Percentiles rank a stretch among this genome's conserved stretches.
Conservation (phyloP, 2,329 filamentous ascomycete genomes). For the Penicillium sp. region DNA sequence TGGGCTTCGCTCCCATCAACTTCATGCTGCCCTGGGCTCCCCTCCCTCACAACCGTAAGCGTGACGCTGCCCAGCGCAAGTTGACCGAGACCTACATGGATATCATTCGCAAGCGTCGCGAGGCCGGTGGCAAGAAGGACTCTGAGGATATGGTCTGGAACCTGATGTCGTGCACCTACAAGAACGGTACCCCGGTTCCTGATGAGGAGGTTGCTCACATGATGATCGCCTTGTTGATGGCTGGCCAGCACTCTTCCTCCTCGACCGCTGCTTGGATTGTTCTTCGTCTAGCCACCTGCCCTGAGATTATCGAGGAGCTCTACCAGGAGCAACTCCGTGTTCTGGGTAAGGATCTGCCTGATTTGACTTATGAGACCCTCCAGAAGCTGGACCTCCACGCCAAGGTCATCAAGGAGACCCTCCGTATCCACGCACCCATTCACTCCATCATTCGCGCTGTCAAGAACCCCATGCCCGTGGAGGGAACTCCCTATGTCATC, state of each 20-base stretch:
- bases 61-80: conserved; percentile 76
- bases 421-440: conserved; percentile 87
- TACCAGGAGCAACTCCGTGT: conserved; percentile 76
- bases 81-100: conserved; percentile 81
- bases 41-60: conserved; percentile 81
- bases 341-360: conserved; percentile 73
- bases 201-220: conserved; percentile 87
- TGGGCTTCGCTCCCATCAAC: conserved; percentile 87
- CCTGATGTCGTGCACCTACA: conserved; percentile 82
- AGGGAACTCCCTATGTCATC: conserved; percentile 79
- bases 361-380: conserved; percentile 75
- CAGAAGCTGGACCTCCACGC: conserved; percentile 78
- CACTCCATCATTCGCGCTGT: conserved; percentile 94
- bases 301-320: conserved; percentile 78
- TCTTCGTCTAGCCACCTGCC: conserved; percentile 74
- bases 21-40: conserved; percentile 89
- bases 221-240: conserved; percentile 93
- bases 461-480: conserved; percentile 81
- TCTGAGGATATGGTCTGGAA: conserved; percentile 85
- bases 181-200: conserved; percentile 75
- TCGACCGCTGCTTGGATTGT: conserved; percentile 85
- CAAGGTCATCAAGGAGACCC: conserved; percentile 86
- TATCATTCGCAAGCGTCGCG: conserved; percentile 73
- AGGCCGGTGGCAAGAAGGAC: conserved; percentile 53
- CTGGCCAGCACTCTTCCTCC: conserved; percentile 85